phyloP scores from a whole-genome alignment of 108 stramenopile genomes.

The Asterionellopsis glacialis region DNA sequence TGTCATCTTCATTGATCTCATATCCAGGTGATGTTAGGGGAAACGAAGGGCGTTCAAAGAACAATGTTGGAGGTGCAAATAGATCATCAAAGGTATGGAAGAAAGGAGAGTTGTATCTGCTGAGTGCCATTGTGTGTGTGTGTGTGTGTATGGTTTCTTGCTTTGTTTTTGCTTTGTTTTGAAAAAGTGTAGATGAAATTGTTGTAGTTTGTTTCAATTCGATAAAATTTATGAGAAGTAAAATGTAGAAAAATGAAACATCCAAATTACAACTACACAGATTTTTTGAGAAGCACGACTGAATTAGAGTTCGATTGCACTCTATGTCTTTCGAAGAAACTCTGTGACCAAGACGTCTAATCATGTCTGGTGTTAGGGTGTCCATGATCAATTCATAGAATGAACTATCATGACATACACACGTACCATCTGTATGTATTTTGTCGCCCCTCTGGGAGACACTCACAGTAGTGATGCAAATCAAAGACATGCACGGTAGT shows the following conservation, averaged over 20 bases:
- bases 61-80: not conserved
- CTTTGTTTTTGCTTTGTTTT: too few relatives aligned
- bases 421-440: too few relatives aligned
- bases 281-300: not conserved
- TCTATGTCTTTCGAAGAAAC: not conserved
- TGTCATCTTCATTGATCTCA: slow-evolving; percentile 54
- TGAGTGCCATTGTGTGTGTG: not conserved
- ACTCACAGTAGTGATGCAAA: too few relatives aligned
- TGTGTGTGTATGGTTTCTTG: not conserved
- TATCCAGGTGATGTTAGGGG: slow-evolving; percentile 34
- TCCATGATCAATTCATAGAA: too few relatives aligned
- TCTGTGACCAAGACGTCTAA: not conserved
- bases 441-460: too few relatives aligned
- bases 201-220: not conserved
- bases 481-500: too few relatives aligned
- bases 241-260: not conserved
- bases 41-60: not conserved
- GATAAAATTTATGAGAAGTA: not conserved
- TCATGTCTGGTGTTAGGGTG: not conserved
- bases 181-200: too few relatives aligned
- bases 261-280: too few relatives aligned
- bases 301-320: not conserved
- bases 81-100: not conserved
- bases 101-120: not conserved
- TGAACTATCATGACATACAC: too few relatives aligned